Percentiles rank a stretch among this genome's conserved stretches.
phyloP scores from a whole-genome alignment of 2,329 filamentous ascomycete genomes.

The Zymoseptoria crescenta region DNA sequence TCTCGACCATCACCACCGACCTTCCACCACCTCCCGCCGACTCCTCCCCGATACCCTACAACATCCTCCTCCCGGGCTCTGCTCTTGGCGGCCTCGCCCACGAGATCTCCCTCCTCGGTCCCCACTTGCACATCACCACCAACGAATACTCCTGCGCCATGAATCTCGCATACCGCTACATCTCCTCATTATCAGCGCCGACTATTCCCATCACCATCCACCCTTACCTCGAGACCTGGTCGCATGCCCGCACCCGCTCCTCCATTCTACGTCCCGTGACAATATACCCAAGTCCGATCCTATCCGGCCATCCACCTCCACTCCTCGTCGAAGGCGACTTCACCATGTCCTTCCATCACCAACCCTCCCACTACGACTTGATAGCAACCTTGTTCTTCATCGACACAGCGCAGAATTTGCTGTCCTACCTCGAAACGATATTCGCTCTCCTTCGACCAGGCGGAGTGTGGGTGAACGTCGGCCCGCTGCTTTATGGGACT shows the following conservation, averaged over 20 bases:
- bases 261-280: slow-evolving; percentile 19
- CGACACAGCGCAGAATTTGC: slow-evolving; percentile 84
- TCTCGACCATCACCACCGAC: slow-evolving; percentile 34
- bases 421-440: slow-evolving; percentile 79
- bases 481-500: slow-evolving; percentile 60
- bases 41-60: slow-evolving; percentile 19
- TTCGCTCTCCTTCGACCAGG: slow-evolving; percentile 64
- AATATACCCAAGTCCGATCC: slow-evolving; percentile 1
- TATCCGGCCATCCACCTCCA: neutral
- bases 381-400: slow-evolving; percentile 88
- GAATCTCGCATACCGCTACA: slow-evolving; percentile 66
- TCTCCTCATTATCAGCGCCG: slow-evolving; percentile 55
- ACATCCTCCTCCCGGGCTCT: slow-evolving; percentile 74
- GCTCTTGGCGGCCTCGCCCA: slow-evolving; percentile 80
- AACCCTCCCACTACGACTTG: slow-evolving; percentile 56
- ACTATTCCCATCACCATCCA: slow-evolving; percentile 61
- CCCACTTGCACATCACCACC: slow-evolving; percentile 62
- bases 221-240: slow-evolving; percentile 64
- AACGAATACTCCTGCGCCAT: slow-evolving; percentile 92
- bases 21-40: slow-evolving; percentile 8
- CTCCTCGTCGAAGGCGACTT: slow-evolving; percentile 29
- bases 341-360: slow-evolving; percentile 47
- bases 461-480: slow-evolving; percentile 77
- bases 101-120: slow-evolving; percentile 59
- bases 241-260: slow-evolving; percentile 56